Conservation (phyloP, 1,139 yeast species). For the Yamadazyma atlantica region DNA sequence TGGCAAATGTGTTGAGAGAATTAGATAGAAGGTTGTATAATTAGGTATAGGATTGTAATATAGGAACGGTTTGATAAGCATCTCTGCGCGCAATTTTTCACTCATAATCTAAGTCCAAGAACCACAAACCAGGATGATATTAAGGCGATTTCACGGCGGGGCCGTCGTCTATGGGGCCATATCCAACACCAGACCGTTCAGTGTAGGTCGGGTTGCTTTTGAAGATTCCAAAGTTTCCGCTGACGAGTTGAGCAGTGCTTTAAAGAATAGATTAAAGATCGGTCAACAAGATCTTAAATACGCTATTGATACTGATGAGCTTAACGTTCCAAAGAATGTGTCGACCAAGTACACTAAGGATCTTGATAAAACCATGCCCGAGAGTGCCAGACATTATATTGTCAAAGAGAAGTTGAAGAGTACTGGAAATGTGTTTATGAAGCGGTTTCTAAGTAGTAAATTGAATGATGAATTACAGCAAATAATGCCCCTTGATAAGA, state of each 20-base stretch:
- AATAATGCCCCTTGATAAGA: conserved; percentile 22
- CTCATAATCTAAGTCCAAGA: neutral
- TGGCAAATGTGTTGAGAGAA: conserved; percentile 78
- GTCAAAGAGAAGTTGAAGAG: conserved; percentile 1
- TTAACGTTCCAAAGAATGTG: conserved; percentile 5
- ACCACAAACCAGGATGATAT: neutral
- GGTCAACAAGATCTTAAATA: conserved; percentile 9
- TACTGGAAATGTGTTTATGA: conserved; percentile 2
- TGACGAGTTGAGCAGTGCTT: conserved; percentile 11
- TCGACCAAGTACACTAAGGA: conserved; percentile 6
- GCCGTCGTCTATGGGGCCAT: neutral
- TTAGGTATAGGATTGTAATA: too few relatives aligned
- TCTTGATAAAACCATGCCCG: conserved; percentile 6
- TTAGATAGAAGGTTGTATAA: conserved; percentile 68
- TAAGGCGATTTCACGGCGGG: conserved; percentile 1
- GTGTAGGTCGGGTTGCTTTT: neutral
- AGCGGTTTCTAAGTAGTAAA: conserved; percentile 6
- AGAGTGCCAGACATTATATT: conserved; percentile 6
- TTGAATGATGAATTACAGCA: conserved; percentile 17
- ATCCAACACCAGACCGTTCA: neutral
- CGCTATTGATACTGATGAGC: conserved; percentile 7
- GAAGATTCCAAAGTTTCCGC: conserved; percentile 10
- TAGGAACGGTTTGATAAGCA: too few relatives aligned
- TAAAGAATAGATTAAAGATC: conserved; percentile 11
- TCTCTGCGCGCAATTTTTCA: neutral